Conservation (phyloP, 331 rosid species). For the Telfairia occidentalis region DNA sequence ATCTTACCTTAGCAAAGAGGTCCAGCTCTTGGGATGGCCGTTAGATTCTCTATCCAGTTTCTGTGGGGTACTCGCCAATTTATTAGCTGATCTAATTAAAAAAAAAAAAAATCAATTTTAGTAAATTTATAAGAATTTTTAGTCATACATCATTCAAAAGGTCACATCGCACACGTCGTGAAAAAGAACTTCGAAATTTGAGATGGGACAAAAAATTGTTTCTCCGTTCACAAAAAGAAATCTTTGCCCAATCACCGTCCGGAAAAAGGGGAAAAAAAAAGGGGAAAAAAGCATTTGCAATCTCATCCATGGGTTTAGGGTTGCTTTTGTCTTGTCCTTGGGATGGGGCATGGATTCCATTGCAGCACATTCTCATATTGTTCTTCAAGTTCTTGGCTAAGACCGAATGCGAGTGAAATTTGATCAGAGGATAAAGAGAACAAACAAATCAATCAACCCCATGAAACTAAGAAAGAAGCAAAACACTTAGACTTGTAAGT, state of each 20-base stretch:
- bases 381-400: neutral
- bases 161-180: neutral
- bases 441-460: neutral
- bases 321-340: neutral
- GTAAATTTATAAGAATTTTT: neutral
- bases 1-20: neutral
- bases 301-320: neutral
- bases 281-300: neutral
- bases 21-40: neutral
- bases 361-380: neutral
- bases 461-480: neutral
- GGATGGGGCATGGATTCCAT: neutral
- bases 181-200: neutral
- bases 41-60: neutral
- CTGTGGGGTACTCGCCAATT: neutral
- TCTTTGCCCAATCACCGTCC: neutral
- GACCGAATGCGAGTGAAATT: neutral
- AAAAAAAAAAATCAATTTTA: neutral
- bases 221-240: neutral
- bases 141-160: neutral
- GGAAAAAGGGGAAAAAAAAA: neutral
- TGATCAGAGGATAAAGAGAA: neutral
- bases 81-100: neutral
- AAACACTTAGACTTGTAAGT: neutral
- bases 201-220: neutral